phyloP scores from a whole-genome alignment of 352 stramenopile genomes.

The Phytophthora foliorum region DNA sequence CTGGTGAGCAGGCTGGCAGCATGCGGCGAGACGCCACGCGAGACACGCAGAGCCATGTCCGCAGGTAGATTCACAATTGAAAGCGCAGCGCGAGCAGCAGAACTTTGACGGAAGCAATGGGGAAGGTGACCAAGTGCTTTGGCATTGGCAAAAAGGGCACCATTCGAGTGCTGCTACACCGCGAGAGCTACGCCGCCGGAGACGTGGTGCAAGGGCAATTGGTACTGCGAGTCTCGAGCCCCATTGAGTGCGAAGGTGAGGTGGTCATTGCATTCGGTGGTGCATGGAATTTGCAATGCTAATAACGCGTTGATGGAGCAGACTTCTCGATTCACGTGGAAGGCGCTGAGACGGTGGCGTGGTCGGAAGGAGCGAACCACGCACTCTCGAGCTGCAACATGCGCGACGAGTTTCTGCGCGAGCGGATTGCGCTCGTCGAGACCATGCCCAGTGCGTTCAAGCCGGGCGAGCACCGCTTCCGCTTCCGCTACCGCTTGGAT shows the following conservation, averaged over 20 bases:
- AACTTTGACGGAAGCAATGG: conserved; percentile 21
- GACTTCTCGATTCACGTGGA: conserved; percentile 34
- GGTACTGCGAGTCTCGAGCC: conserved; percentile 22
- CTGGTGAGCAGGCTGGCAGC: conserved; percentile 13
- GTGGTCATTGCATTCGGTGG: neutral
- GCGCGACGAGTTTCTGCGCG: conserved; percentile 34
- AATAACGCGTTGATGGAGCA: conserved; percentile 3
- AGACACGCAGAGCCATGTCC: neutral
- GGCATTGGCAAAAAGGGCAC: conserved; percentile 31
- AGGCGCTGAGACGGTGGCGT: conserved; percentile 26
- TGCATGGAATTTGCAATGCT: neutral
- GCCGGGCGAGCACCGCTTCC: conserved; percentile 37
- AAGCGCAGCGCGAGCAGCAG: conserved; percentile 6
- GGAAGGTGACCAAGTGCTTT: conserved; percentile 34
- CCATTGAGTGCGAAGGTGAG: conserved; percentile 32
- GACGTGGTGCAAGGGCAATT: conserved; percentile 40
- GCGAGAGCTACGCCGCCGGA: conserved; percentile 34
- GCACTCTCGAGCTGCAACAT: conserved; percentile 24
- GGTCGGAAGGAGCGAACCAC: conserved; percentile 38
- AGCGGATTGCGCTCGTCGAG: conserved; percentile 23
- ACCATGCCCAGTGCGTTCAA: conserved; percentile 21
- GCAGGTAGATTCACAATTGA: conserved; percentile 17
- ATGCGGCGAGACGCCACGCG: too few relatives aligned
- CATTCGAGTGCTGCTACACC: conserved; percentile 25
- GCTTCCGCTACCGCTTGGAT: conserved; percentile 40